phyloP scores from a whole-genome alignment of 176 grass and related monocot species.

The Aegilops tauschii region DNA sequence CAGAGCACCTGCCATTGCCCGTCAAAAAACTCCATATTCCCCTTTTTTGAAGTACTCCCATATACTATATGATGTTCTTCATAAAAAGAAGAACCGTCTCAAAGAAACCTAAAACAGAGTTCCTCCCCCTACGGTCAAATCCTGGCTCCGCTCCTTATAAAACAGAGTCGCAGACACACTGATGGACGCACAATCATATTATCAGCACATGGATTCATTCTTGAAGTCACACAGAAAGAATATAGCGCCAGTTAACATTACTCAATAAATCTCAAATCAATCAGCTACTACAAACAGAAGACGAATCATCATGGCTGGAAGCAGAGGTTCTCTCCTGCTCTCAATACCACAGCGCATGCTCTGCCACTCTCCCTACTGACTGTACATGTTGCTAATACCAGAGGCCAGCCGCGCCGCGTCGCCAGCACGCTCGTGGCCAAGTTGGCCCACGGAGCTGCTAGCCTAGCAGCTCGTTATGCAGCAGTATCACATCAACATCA shows the following conservation, averaged over 20 bases:
- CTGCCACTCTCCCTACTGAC: constrained; percentile 27
- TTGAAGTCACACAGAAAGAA: background rate
- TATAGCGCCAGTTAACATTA: constrained; percentile 29
- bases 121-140: too few species aligned
- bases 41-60: background rate
- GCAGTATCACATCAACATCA: background rate
- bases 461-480: background rate
- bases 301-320: background rate
- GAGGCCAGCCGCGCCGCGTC: constrained; percentile 4
- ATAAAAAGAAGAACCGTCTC: too few species aligned
- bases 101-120: too few species aligned
- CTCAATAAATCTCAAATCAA: constrained; percentile 11
- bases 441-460: background rate
- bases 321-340: constrained; percentile 1
- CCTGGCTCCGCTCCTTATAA: too few species aligned
- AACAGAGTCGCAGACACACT: too few species aligned
- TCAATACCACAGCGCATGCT: constrained; percentile 17
- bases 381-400: constrained; percentile 39
- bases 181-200: background rate
- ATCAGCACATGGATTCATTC: background rate
- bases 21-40: too few species aligned
- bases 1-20: too few species aligned
- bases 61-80: too few species aligned
- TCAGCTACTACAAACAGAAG: constrained; percentile 28
- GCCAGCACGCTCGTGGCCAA: constrained; percentile 6